Evolutionary conservation across 2,329 filamentous ascomycete species (phyloP).

Genomic region (Shiraia sp.): DNA sequence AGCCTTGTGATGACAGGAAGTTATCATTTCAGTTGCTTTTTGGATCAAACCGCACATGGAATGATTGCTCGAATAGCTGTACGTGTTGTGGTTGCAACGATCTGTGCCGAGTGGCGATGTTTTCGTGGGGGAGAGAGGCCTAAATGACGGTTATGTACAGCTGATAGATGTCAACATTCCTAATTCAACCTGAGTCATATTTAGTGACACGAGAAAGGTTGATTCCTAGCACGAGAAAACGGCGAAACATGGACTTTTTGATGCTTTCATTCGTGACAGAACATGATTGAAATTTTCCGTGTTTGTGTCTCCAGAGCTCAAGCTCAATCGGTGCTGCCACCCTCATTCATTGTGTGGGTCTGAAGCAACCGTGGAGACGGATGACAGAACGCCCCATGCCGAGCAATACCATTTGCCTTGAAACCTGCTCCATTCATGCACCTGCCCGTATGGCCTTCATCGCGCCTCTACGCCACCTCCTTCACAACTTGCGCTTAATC

Average conservation of each 20-base stretch:
- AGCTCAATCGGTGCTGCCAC: conserved; percentile 31
- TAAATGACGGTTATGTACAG: too few species aligned
- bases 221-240: conserved; percentile 14
- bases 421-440: conserved; percentile 38
- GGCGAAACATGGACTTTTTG: conserved; percentile 10
- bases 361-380: conserved; percentile 38
- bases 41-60: too few species aligned
- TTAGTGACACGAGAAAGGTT: conserved; percentile 4
- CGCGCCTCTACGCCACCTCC: conserved; percentile 26
- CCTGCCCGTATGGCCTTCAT: conserved; percentile 29
- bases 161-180: too few species aligned
- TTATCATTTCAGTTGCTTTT: too few species aligned
- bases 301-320: conserved; percentile 42
- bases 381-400: conserved; percentile 45
- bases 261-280: conserved; percentile 44
- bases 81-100: too few species aligned
- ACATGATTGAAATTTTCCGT: conserved; percentile 46
- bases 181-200: too few species aligned
- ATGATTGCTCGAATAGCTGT: too few species aligned
- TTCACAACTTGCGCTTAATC: conserved; percentile 14
- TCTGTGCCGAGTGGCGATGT: too few species aligned
- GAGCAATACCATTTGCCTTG: conserved; percentile 43
- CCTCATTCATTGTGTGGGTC: conserved; percentile 37
- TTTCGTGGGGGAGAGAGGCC: too few species aligned
- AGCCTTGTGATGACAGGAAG: too few species aligned